Conservation (phyloP, 1,139 yeast species). For the Geotrichum fermentans region DNA sequence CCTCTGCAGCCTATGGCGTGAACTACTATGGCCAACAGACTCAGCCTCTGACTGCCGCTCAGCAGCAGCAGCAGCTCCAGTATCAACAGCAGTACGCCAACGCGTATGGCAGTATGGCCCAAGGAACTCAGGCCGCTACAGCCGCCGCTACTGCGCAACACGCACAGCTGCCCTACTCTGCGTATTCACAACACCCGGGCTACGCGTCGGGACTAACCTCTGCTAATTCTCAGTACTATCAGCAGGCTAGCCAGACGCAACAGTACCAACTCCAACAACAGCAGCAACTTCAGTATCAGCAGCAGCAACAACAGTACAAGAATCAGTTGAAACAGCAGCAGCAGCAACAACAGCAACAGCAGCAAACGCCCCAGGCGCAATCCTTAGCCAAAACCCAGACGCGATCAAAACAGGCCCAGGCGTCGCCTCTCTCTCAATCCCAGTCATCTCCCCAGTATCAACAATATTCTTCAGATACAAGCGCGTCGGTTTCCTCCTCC, state of each 20-base stretch:
- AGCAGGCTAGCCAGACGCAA: constrained; percentile 2
- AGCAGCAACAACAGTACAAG: constrained; percentile 1
- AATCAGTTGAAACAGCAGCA: not conserved
- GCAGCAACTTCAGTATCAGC: constrained; percentile 6
- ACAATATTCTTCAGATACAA: not conserved
- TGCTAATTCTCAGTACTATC: not conserved
- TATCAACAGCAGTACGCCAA: constrained; percentile 5
- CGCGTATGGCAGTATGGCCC: not conserved
- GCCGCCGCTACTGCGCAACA: not conserved
- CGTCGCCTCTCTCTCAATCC: not conserved
- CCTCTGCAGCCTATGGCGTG: not conserved
- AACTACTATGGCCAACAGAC: not conserved
- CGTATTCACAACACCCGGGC: constrained; percentile 3
- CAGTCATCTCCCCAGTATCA: constrained; percentile 12
- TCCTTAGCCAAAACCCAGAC: constrained; percentile 1
- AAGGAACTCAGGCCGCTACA: not conserved
- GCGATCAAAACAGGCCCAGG: constrained; percentile 8
- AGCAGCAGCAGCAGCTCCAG: constrained; percentile 2
- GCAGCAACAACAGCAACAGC: not conserved
- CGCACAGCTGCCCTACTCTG: not conserved
- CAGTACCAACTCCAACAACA: not conserved
- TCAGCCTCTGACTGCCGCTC: constrained; percentile 1
- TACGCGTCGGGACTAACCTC: not conserved
- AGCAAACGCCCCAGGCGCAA: not conserved
- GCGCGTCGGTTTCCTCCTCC: not conserved